Conservation (phyloP, 2,329 filamentous ascomycete genomes). For the Fusarium setosum region DNA sequence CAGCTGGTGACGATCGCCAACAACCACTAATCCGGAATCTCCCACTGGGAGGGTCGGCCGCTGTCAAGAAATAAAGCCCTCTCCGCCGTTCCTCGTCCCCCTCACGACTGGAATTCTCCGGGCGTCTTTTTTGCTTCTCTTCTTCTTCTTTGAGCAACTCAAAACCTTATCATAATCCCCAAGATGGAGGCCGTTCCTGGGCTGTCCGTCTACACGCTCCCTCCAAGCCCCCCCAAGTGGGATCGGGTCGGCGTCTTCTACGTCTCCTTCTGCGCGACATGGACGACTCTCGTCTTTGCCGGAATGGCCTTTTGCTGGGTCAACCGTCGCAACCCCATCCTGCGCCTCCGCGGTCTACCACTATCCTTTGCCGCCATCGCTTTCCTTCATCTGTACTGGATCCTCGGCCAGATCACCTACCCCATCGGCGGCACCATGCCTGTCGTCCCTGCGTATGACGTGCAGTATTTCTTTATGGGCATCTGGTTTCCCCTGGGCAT, state of each 20-base stretch:
- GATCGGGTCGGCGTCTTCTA: constrained; percentile 12
- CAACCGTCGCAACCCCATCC: constrained; percentile 50
- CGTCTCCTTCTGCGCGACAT: constrained; percentile 6
- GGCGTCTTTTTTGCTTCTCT: too few relatives aligned
- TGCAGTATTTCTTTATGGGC: constrained; percentile 73
- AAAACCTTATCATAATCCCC: not conserved
- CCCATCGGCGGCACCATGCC: constrained; percentile 52
- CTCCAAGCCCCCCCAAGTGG: constrained; percentile 6
- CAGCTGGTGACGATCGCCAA: not conserved
- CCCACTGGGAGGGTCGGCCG: not conserved
- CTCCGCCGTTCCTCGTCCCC: not conserved
- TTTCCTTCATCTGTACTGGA: constrained; percentile 56
- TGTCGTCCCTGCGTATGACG: constrained; percentile 52
- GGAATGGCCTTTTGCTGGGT: constrained; percentile 54
- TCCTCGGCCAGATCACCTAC: constrained; percentile 52
- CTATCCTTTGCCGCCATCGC: constrained; percentile 53
- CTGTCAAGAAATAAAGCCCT: not conserved
- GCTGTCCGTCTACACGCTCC: constrained; percentile 10
- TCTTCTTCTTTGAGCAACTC: not conserved
- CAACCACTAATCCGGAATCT: not conserved
- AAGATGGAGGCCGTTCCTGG: constrained; percentile 3
- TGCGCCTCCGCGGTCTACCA: constrained; percentile 53
- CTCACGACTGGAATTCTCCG: not conserved
- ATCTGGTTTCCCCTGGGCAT: constrained; percentile 72
- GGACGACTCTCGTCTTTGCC: constrained; percentile 18